A percentile compares a stretch with the other conserved stretches of the same genome.
Evolutionary conservation across 345 rosid species (phyloP).

Genomic region (Acer campestre): DNA sequence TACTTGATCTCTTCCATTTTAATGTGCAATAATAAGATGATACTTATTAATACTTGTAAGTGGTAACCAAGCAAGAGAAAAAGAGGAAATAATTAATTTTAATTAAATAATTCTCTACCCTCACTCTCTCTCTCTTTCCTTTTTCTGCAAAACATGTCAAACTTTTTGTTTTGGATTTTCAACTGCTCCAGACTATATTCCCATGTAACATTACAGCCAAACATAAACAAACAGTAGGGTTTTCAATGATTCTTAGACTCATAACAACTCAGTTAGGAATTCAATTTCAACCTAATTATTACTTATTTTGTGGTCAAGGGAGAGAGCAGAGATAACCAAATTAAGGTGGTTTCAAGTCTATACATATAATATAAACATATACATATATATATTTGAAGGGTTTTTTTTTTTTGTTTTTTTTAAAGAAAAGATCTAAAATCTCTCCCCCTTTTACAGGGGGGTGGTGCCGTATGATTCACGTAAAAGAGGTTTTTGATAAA

Average conservation of each 20-base stretch:
- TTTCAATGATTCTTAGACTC: background rate
- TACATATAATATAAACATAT: too few species aligned
- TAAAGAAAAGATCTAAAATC: background rate
- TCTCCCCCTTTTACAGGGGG: background rate
- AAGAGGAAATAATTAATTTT: background rate
- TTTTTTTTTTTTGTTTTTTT: too few species aligned
- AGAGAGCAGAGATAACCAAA: too few species aligned
- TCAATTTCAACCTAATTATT: background rate
- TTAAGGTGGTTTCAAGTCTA: too few species aligned
- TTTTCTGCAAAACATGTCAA: slow-evolving; percentile 27
- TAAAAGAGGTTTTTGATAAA: background rate
- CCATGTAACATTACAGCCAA: slow-evolving; percentile 19
- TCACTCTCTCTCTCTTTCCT: slow-evolving; percentile 13
- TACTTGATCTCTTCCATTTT: background rate
- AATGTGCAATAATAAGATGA: slow-evolving; percentile 3
- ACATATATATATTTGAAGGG: too few species aligned
- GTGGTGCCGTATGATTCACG: background rate
- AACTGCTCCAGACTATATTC: slow-evolving; percentile 11
- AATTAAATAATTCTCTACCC: slow-evolving; percentile 1
- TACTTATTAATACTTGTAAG: background rate
- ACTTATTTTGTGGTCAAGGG: background rate
- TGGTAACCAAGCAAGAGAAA: background rate
- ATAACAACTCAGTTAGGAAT: background rate
- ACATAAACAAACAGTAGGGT: slow-evolving; percentile 5
- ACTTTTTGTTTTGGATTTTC: slow-evolving; percentile 9